A percentile compares a stretch with the other conserved stretches of the same genome.
These are phyloP conservation scores for Trypanosoma vivax DNA, from an alignment of 208 protist species.

Conservation along the genomic window DNA sequence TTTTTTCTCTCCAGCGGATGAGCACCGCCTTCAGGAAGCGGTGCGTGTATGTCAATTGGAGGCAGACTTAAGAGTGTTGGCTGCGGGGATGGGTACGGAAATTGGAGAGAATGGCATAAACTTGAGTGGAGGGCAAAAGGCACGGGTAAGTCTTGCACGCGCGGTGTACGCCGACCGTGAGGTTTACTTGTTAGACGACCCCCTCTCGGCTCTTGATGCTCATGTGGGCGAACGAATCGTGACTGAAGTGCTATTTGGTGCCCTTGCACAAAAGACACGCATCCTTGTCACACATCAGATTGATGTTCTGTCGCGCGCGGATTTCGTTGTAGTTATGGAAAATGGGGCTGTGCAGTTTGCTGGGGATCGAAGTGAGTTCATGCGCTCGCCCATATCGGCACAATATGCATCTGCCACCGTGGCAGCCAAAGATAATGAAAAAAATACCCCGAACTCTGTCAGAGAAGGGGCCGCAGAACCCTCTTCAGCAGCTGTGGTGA, in stretches of 20 bases:
- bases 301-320: constrained; percentile 73
- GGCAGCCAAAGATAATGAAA: constrained; percentile 2
- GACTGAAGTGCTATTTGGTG: constrained; percentile 38
- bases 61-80: constrained; percentile 75
- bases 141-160: constrained; percentile 77
- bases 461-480: neutral
- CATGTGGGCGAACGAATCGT: constrained; percentile 61
- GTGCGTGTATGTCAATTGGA: constrained; percentile 67
- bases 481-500: neutral
- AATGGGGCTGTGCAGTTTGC: constrained; percentile 42
- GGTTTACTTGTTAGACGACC: constrained; percentile 90
- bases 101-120: constrained; percentile 87
- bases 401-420: constrained; percentile 31
- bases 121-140: constrained; percentile 87
- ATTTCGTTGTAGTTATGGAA: constrained; percentile 84
- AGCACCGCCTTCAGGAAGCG: constrained; percentile 29
- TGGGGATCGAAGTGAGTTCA: constrained; percentile 24
- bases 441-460: neutral
- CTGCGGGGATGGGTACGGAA: constrained; percentile 81
- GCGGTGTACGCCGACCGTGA: constrained; percentile 82
- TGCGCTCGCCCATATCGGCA: constrained; percentile 27
- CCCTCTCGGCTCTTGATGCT: constrained; percentile 90
- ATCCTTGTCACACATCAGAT: constrained; percentile 93
- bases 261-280: constrained; percentile 69
- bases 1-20: constrained; percentile 65